Evolutionary conservation across 2,329 filamentous ascomycete genomes (phyloP).

Genomic region (Pseudocercospora eumusae): DNA sequence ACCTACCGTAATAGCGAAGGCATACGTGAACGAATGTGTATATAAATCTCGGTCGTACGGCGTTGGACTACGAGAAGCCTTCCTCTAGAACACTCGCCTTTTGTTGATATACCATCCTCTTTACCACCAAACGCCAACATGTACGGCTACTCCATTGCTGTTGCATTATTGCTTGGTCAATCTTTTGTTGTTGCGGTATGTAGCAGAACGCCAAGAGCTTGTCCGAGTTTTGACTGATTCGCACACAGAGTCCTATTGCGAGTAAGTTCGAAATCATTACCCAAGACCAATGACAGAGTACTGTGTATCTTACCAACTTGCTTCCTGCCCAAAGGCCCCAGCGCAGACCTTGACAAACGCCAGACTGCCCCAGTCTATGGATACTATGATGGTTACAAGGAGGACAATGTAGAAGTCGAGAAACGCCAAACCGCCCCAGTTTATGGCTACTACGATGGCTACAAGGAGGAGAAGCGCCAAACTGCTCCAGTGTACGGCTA

Average conservation of each 20-base stretch:
- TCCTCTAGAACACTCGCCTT: neutral
- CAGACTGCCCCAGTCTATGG: slow-evolving; percentile 1
- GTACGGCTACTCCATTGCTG: neutral
- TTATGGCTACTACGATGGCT: too few species aligned
- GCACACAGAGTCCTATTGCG: neutral
- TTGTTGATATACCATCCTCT: neutral
- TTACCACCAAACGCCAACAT: neutral
- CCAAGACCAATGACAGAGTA: neutral
- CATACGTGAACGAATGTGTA: neutral
- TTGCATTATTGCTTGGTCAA: neutral
- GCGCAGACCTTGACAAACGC: neutral
- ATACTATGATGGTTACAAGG: too few species aligned
- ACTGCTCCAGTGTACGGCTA: too few species aligned
- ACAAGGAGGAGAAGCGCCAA: too few species aligned
- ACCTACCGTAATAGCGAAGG: too few species aligned
- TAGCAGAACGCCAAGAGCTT: neutral
- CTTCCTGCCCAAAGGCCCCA: neutral
- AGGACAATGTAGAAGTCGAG: too few species aligned
- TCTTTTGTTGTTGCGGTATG: neutral
- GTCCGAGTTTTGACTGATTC: neutral
- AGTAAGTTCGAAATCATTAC: neutral
- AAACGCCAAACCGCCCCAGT: too few species aligned
- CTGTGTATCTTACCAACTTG: neutral
- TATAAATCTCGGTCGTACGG: neutral
- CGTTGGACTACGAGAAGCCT: neutral